Base-by-base conservation (phyloP, 768 basidiomycete species). In the Pholiota microspora region DNA sequence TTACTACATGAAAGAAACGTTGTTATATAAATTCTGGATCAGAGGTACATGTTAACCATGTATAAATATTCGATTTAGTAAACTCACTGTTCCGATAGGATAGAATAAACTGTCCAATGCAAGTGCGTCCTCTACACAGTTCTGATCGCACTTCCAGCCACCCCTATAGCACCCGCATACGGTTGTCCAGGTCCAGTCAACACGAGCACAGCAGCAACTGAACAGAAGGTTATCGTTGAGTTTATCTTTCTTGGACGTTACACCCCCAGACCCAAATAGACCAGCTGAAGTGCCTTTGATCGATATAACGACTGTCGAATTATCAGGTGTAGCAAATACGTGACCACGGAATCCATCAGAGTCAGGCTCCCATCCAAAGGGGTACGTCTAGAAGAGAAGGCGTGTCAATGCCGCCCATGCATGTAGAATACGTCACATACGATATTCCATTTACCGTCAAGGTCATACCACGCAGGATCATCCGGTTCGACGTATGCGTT, bases 231-330 rank as follows among this genome's bases (percentile, higher is more conserved):
- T 98, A 67, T 98, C 94, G 73, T 98, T 98, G 51, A 90, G 67
- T 71, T 89, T 95, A 75, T 98, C 96, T 65, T 94, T 96, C 74
- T 84, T 86, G 2, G 78, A 78, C n/a, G 96, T 98, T 12, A 87
- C 85, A 0, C 93, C 92, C 0, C 85, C 85, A 16, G 86, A 81
- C 1, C 90, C 83, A 49, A 92, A 80, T 8, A 84, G 47, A 2
- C 81, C 82, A 0, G 90, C 83, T n/a, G 91, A 91, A 0, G 95
- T 97, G 29, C 96, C 96, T 69, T 98, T 98, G 77, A 98, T 89
- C 23, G 92, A 83, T 32, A 98, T 77, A 25, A 96, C 80, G 35
- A 98, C 79, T 0, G 92, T 95, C 34, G 79, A 76, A 67, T 98
- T 97, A 68, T 92, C 86, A 0, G 79, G 75, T 1, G 84, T 87